Evolutionary conservation across 768 basidiomycete species (phyloP).

Genomic region (Suillus weaverae): DNA sequence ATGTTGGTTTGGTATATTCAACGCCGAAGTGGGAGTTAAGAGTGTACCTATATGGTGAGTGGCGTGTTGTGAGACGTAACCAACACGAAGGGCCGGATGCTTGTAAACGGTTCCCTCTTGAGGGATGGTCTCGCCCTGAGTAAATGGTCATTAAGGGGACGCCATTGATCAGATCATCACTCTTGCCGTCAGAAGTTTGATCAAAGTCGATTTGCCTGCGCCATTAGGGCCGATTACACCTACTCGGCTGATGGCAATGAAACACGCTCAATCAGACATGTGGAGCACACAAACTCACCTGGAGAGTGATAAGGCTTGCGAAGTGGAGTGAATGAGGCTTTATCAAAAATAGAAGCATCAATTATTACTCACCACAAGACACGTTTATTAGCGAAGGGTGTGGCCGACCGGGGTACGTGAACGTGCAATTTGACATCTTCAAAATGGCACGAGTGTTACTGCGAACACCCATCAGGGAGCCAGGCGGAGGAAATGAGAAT

Average conservation of each 20-base stretch:
- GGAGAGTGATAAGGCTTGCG: conserved; percentile 73
- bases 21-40: conserved; percentile 21
- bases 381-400: conserved; percentile 83
- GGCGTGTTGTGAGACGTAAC: conserved; percentile 97
- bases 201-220: conserved; percentile 93
- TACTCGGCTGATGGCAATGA: conserved; percentile 63
- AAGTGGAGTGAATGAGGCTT: neutral
- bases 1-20: conserved; percentile 18
- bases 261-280: conserved; percentile 19
- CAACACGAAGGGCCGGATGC: conserved; percentile 90
- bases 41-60: conserved; percentile 86
- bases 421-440: conserved; percentile 89
- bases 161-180: conserved; percentile 5
- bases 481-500: conserved; percentile 94
- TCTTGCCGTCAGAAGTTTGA: conserved; percentile 86
- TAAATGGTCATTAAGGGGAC: conserved; percentile 14
- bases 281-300: conserved; percentile 49
- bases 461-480: conserved; percentile 94
- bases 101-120: conserved; percentile 93
- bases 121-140: conserved; percentile 84
- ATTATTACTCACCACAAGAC: conserved; percentile 55
- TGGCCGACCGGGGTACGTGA: conserved; percentile 85
- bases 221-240: conserved; percentile 93
- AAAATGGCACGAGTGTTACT: conserved; percentile 95
- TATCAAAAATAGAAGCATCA: neutral